These are phyloP conservation scores for Flaveria linearis DNA, from an alignment of 129 eudicot genomes.

Conservation along the genomic window DNA sequence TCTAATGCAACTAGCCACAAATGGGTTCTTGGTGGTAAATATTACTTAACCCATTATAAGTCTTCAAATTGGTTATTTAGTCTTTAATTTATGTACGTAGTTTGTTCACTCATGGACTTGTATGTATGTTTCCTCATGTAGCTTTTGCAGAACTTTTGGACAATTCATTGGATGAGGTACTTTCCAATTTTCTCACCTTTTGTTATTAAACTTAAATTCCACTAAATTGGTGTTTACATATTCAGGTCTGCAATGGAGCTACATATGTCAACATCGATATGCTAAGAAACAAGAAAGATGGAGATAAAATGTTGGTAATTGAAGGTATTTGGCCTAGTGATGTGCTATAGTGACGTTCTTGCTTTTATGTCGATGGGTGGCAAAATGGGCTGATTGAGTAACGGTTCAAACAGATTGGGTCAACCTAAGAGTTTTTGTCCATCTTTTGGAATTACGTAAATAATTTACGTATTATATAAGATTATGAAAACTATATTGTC, in stretches of 20 bases:
- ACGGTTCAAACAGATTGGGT: not conserved
- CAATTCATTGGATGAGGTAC: conserved; percentile 90
- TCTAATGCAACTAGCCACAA: conserved; percentile 98
- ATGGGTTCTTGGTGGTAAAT: conserved; percentile 97
- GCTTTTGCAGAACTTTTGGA: conserved; percentile 97
- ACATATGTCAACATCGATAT: conserved; percentile 80
- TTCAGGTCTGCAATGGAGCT: conserved; percentile 82
- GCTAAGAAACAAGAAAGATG: conserved; percentile 76
- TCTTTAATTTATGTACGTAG: not conserved
- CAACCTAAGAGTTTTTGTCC: not conserved
- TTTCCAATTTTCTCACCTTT: not conserved
- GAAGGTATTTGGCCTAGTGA: conserved; percentile 63
- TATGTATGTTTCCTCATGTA: conserved; percentile 29
- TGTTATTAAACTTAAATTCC: not conserved
- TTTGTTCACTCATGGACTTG: conserved; percentile 20
- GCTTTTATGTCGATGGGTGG: not conserved
- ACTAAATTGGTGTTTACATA: not conserved
- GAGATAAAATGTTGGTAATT: conserved; percentile 73
- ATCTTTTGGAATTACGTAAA: not conserved
- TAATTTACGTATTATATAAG: not conserved
- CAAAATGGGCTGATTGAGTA: not conserved
- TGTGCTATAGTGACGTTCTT: not conserved
- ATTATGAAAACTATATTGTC: not conserved
- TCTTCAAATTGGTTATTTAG: not conserved
- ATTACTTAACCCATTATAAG: conserved; percentile 17